A percentile compares a stretch with the other conserved stretches of the same genome.
Conservation (phyloP, 768 basidiomycete genomes). For the Boletus vinaceobasis region DNA sequence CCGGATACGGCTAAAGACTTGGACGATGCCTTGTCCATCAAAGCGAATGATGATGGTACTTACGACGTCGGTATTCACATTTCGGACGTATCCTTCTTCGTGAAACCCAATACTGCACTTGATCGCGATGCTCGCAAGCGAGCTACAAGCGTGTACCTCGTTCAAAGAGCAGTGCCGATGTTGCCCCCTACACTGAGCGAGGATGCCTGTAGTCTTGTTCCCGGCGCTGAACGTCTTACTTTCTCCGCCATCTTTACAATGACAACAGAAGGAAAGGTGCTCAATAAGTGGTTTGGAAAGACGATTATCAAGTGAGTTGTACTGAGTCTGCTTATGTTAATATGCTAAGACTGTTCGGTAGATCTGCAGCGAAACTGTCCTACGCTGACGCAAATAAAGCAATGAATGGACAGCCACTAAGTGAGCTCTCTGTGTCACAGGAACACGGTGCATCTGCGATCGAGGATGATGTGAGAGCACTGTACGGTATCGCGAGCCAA, state of each 20-base stretch:
- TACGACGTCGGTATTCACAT: constrained; percentile 94
- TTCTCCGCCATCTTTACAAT: constrained; percentile 90
- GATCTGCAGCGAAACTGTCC: constrained; percentile 82
- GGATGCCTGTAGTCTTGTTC: constrained; percentile 87
- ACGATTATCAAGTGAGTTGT: constrained; percentile 77
- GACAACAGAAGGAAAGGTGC: constrained; percentile 72
- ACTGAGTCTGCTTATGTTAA: background rate
- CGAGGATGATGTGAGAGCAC: constrained; percentile 68
- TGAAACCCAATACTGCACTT: constrained; percentile 92
- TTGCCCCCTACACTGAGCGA: constrained; percentile 91
- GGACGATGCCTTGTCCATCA: constrained; percentile 92
- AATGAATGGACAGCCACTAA: constrained; percentile 69
- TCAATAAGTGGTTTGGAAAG: constrained; percentile 92
- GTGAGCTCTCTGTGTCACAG: constrained; percentile 47
- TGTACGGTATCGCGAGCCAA: constrained; percentile 69
- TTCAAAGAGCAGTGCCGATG: constrained; percentile 97
- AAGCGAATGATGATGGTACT: constrained; percentile 85
- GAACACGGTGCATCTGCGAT: constrained; percentile 62
- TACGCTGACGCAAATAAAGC: constrained; percentile 81
- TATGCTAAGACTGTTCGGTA: constrained; percentile 29
- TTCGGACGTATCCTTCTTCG: constrained; percentile 94
- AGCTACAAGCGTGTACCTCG: constrained; percentile 94
- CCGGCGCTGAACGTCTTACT: constrained; percentile 84
- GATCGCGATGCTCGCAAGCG: constrained; percentile 98
- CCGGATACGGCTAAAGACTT: constrained; percentile 86